Base-by-base conservation (phyloP, 768 basidiomycete genomes). In the Strobilomyces confusus region DNA sequence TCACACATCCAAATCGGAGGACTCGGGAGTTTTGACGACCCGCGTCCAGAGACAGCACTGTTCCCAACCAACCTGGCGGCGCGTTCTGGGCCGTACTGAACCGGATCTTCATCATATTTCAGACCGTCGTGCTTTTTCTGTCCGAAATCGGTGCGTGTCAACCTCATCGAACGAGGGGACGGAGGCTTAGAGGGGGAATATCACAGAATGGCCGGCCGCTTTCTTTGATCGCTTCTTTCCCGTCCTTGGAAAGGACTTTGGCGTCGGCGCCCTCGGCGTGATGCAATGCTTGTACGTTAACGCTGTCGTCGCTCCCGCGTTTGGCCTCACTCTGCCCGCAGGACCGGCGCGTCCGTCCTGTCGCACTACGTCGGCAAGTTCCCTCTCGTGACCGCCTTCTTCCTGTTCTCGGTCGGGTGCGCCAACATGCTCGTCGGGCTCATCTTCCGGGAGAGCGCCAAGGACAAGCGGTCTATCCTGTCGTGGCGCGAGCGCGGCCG, bases 11-110 rank as follows among this genome's bases (percentile, higher is more conserved):
- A 17, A 48, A 22, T n/a, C n/a, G n/a, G 30, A 40, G 40, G 17
- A 15, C 8, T 20, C 13, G 36, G 11, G 8, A 23, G 32, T 46
- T 47, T 42, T 59, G 42, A 46, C 32, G 38, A 33, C 0, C 11
- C 3, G 20, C 40, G 30, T 51, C 20, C 30, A 82, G 77, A 62
- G 81, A 86, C 49, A 89, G 86, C 69, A 91, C 92, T 0, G 89
- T 97, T n/a, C 93, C 93, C 3, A 92, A 93, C 71, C 93, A 95
- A 69, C 76, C 92, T 43, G 94, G 91, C 8, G 94, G 94, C 25
- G 82, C 85, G 22, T 95, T 97, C 72, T 97, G 92, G 90, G 87
- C 91, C 3, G 82, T 94, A 42, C 77, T 94, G 53, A 86, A 90
- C 61, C 83, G 87, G 41, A 72, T 95, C n/a, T 78, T 95, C 64